phyloP scores from a whole-genome alignment of 305 asterid genomes.

The Ajuga reptans region DNA sequence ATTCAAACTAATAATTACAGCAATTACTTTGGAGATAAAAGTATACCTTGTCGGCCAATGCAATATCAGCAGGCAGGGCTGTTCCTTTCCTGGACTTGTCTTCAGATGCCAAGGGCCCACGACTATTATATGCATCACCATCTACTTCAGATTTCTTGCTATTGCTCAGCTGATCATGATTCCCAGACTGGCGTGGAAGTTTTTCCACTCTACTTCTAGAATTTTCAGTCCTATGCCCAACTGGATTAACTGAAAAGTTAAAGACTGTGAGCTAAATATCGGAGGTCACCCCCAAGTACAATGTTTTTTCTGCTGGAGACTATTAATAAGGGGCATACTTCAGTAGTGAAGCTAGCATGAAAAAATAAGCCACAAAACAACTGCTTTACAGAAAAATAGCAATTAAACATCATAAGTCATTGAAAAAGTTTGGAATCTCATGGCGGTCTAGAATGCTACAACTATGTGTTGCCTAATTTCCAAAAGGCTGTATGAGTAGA shows the following conservation, averaged over 20 bases:
- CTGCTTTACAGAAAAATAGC: neutral
- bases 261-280: neutral
- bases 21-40: neutral
- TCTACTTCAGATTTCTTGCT: slow-evolving; percentile 33
- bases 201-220: slow-evolving; percentile 33
- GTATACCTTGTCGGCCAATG: slow-evolving; percentile 51
- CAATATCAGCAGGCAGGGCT: slow-evolving; percentile 28
- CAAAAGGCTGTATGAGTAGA: neutral
- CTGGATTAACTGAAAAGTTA: slow-evolving; percentile 25
- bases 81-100: slow-evolving; percentile 37
- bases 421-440: neutral
- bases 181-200: slow-evolving; percentile 27
- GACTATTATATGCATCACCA: slow-evolving; percentile 30
- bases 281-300: neutral
- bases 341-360: neutral
- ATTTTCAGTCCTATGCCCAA: slow-evolving; percentile 30
- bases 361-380: neutral
- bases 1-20: neutral
- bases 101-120: slow-evolving; percentile 26
- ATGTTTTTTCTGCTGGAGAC: neutral
- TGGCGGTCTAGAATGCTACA: neutral
- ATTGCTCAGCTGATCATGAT: slow-evolving; percentile 32
- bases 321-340: neutral
- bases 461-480: neutral
- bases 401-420: neutral